Base-by-base conservation (phyloP, 169 alveolate genomes). In the Fabrea salina region DNA sequence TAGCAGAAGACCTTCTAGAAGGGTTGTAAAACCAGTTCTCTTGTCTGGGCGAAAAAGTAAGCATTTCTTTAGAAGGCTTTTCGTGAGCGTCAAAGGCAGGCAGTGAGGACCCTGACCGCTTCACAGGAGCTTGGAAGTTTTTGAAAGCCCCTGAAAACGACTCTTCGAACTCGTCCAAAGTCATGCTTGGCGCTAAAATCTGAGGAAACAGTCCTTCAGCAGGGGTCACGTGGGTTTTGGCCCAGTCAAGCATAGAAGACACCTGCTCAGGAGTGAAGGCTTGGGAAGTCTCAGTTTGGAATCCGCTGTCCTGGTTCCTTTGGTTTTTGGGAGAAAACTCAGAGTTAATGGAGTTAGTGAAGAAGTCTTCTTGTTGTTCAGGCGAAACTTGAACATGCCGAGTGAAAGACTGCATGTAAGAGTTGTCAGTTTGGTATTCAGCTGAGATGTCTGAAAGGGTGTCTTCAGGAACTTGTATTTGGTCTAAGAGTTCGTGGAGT, bases 141-240 rank as follows among this genome's bases (percentile, higher is more conserved):
- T n/a, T n/a, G n/a, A n/a, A n/a, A n/a, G n/a, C n/a, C n/a, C n/a
- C n/a, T n/a, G n/a, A n/a, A n/a, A n/a, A n/a, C n/a, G n/a, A n/a
- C n/a, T n/a, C n/a, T n/a, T n/a, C n/a, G n/a, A n/a, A n/a, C 6
- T 33, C 54, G 27, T 64, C 75, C 35, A 64, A 39, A 16, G 47
- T 32, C 75, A 64, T 64, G 54, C 75, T 64, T 5, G 75, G 75
- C 0, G 75, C 75, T 64, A 56, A 64, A 0, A 64, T 56, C 37
- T 64, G 75, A 22, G 75, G 75, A 64, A 64, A 64, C 0, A 64
- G 7, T 1, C 75, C 75, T 40, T 64, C 75, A 8, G 75, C 51
- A 39, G 49, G 75, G 54, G 50, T 64, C 19, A 64, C 41, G 30
- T 64, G 50, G 30, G 1, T 37, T 64, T 41, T 64, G 54, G 54